Base-by-base conservation (phyloP, 164 flowering plant species). In the Vitis cinerea region DNA sequence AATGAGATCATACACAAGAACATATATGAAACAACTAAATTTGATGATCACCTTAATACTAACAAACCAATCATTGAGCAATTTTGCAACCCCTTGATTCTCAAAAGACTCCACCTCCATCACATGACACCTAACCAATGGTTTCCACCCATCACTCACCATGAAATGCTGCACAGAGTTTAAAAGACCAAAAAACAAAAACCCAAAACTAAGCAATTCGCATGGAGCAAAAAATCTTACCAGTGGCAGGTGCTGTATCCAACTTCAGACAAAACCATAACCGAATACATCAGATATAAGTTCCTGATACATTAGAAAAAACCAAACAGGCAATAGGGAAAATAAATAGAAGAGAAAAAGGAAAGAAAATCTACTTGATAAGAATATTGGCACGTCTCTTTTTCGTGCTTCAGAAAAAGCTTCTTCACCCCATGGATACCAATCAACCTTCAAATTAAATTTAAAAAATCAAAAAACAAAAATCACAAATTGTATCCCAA, bases 241-340 rank as follows among this genome's bases (percentile, higher is more conserved):
- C 99, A 95, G 67, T 92, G 98, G 67, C 99, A 94, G 37, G 98
- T 95, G 82, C 99, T 95, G 87, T 95, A 95, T 69, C 99, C 99
- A 79, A 95, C 99, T 94, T 87, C 83, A 63, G 69, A 64, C 17
- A 64, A 50, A 69, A 66, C 62, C 64, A 2, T 60, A 65, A 64
- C 61, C n/a, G 55, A 52, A 30, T 52, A 61, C 52, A 49, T 27
- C 16, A 12, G 53, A 58, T 12, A 14, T 57, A 70, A 61, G 3
- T 23, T 54, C 29, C 19, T 7, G 13, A 62, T 51, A 50, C 63
- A 59, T 49, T 29, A 37, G 51, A 27, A 66, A 3, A 23, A 70
- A 49, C 47, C 17, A 54, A 61, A 4, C 30, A 31, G 44, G 54
- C 48, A 30, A 30, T 27, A 3, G 11, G 17, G 44, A 30, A 50